Evolutionary conservation across 164 flowering plant species (phyloP), one percentile per base, ranked within the genome.

Genomic region (Amborella trichopoda): DNA sequence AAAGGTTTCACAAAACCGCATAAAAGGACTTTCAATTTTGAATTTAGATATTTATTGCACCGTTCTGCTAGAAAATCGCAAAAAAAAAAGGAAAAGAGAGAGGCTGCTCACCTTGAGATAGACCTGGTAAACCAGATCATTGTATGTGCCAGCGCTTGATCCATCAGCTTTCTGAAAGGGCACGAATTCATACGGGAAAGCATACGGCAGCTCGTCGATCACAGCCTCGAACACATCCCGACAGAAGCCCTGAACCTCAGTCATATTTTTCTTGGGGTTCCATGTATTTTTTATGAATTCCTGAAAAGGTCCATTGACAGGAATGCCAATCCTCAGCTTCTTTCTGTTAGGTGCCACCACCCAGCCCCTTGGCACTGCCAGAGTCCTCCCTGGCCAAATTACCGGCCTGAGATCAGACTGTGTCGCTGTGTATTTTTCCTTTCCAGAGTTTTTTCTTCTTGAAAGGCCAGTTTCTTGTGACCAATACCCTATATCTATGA

Each of bases 301-400:
- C n/a, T 12, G 23, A 28, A 59, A 55, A 13, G 64, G 64, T 3
- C 22, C 25, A 21, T 48, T 60, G 19, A 57, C 55, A 3, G 73
- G 76, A 40, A 72, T 59, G 14, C 66, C 76, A 28, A 72, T 55
- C 26, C 41, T 63, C 27, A 72, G 23, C 23, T 44, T 56, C 54
- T 52, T 61, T 3, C 55, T 61, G 40, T 32, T 52, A 5, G 56
- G 47, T 21, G 69, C 61, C 3, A 55, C 25, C 26, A 33, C 61
- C 65, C 69, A 65, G 39, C 66, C 66, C 36, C 46, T 60, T 3
- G 69, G 66, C 4, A 28, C 40, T 20, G 40, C 40, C n/a, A 16
- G 18, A 14, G 40, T 16, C 5, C 16, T 28, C 6, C 47, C 47
- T 44, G 47, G 47, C 32, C 48, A 44, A 3, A 44, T 17, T 3